Evolutionary conservation across 2,329 filamentous ascomycete species (phyloP).

Genomic region (Graphilbum fragrans): DNA sequence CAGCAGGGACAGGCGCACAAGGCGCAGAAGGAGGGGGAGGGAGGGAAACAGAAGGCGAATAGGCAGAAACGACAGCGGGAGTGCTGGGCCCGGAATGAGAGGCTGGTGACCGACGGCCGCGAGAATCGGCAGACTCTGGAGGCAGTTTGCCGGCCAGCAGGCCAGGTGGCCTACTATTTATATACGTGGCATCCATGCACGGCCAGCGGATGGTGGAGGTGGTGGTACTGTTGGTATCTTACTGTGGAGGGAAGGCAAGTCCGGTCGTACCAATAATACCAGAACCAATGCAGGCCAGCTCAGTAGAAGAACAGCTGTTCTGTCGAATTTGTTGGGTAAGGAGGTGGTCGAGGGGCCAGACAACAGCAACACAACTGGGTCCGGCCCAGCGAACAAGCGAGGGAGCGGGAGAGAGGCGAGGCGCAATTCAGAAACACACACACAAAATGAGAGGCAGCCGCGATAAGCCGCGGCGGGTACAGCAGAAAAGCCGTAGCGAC

Average conservation of each 20-base stretch:
- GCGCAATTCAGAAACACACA: neutral
- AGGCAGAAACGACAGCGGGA: neutral
- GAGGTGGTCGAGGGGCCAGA: neutral
- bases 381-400: neutral
- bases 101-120: neutral
- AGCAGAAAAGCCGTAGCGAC: too few relatives aligned
- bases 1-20: too few relatives aligned
- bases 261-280: too few relatives aligned
- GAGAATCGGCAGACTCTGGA: neutral
- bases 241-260: slow-evolving; percentile 6
- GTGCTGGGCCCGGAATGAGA: neutral
- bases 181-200: slow-evolving; percentile 11
- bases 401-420: neutral
- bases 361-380: neutral
- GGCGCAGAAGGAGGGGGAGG: neutral
- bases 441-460: neutral
- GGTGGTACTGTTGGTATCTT: slow-evolving; percentile 6
- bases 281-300: slow-evolving; percentile 5
- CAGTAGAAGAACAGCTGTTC: neutral
- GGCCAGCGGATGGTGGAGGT: slow-evolving; percentile 2
- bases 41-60: neutral
- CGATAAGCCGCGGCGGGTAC: too few relatives aligned
- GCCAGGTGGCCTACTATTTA: slow-evolving; percentile 13
- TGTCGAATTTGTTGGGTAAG: neutral
- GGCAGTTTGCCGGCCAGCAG: slow-evolving; percentile 4